A percentile compares a stretch with the other conserved stretches of the same genome.
These are phyloP conservation scores for Euphorbia schlechtendalii DNA, from an alignment of 441 rosid species.

Conservation along the genomic window DNA sequence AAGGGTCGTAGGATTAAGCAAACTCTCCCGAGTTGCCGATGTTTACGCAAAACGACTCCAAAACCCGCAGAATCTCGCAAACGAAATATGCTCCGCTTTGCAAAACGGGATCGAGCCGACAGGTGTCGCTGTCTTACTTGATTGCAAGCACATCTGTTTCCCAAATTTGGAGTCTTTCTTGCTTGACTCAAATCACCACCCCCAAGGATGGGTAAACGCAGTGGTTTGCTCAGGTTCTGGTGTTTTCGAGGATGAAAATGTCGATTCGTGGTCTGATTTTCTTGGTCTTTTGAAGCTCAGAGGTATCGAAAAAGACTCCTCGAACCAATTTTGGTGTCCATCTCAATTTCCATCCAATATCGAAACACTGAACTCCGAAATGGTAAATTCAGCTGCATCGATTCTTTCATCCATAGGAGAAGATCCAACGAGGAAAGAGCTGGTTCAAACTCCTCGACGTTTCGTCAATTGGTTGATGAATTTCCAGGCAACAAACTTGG, in stretches of 20 bases:
- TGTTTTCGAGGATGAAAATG: constrained; percentile 52
- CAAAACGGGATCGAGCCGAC: constrained; percentile 72
- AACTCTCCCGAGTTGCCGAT: constrained; percentile 83
- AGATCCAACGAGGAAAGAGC: constrained; percentile 82
- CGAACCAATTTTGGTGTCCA: constrained; percentile 65
- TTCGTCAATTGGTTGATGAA: constrained; percentile 79
- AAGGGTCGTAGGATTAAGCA: constrained; percentile 84
- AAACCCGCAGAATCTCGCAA: constrained; percentile 75
- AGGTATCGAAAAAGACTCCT: constrained; percentile 34
- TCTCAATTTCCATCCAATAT: constrained; percentile 32
- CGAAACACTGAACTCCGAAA: constrained; percentile 35
- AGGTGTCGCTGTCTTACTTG: constrained; percentile 84
- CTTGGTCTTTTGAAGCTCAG: constrained; percentile 54
- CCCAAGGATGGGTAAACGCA: constrained; percentile 48
- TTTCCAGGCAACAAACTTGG: constrained; percentile 58
- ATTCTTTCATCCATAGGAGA: constrained; percentile 70
- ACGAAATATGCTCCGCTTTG: constrained; percentile 71
- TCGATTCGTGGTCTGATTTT: constrained; percentile 65
- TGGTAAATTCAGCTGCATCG: constrained; percentile 65
- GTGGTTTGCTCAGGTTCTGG: constrained; percentile 68
- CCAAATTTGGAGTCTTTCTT: constrained; percentile 50
- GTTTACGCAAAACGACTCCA: constrained; percentile 84
- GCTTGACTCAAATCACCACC: constrained; percentile 36
- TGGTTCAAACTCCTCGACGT: constrained; percentile 59
- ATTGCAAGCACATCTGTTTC: constrained; percentile 69